Evolutionary conservation across 2,329 filamentous ascomycete genomes (phyloP).

Genomic region (Pseudogymnoascus sp.): DNA sequence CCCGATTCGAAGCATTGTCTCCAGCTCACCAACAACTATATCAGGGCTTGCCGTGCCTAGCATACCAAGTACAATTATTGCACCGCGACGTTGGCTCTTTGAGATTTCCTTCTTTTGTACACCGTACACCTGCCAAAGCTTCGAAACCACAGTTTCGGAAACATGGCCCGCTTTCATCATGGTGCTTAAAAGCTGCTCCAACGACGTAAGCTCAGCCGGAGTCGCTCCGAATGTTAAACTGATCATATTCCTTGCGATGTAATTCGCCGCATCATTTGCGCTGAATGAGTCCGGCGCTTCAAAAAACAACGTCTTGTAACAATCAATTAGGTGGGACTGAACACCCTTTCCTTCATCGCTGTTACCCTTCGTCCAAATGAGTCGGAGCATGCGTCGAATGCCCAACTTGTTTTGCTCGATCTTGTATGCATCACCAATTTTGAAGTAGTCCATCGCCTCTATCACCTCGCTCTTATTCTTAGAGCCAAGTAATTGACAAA

Average conservation of each 20-base stretch:
- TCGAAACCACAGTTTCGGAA: conserved; percentile 75
- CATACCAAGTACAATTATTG: conserved; percentile 97
- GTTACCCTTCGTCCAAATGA: conserved; percentile 99
- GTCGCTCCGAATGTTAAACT: conserved; percentile 94
- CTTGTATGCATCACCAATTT: conserved; percentile 90
- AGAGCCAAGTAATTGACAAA: conserved; percentile 83
- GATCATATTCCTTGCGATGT: conserved; percentile 97
- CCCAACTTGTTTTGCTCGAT: conserved; percentile 87
- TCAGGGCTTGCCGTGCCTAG: conserved; percentile 85
- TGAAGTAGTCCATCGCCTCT: conserved; percentile 98
- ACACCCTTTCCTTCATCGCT: conserved; percentile 98
- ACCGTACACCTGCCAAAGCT: conserved; percentile 96
- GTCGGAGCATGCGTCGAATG: conserved; percentile 86
- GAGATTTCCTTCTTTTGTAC: conserved; percentile 92
- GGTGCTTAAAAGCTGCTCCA: conserved; percentile 88
- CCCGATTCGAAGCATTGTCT: conserved; percentile 85
- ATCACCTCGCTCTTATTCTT: conserved; percentile 98
- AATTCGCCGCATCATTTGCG: conserved; percentile 85
- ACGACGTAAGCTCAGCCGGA: conserved; percentile 85
- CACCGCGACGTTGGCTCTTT: conserved; percentile 76
- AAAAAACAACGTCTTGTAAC: conserved; percentile 92
- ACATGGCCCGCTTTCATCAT: conserved; percentile 96
- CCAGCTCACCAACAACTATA: conserved; percentile 90
- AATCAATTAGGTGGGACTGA: conserved; percentile 92
- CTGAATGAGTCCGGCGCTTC: conserved; percentile 85